Percentiles rank a stretch among this genome's conserved stretches.
phyloP scores from a whole-genome alignment of 176 grass and related monocot genomes.

The Hyparrhenia diplandra region DNA sequence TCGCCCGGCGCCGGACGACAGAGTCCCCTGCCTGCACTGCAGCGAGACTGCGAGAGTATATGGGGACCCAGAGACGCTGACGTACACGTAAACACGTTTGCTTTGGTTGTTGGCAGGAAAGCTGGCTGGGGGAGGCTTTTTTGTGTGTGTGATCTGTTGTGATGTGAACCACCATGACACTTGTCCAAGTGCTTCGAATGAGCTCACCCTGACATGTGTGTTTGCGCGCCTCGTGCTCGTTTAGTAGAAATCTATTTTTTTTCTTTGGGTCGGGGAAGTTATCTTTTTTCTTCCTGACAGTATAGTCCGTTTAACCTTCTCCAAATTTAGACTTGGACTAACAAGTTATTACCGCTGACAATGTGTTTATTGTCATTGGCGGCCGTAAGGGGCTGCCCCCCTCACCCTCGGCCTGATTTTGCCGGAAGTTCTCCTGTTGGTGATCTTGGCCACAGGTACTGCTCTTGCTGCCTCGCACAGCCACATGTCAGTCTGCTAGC shows the following conservation, averaged over 20 bases:
- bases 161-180: conserved; percentile 6
- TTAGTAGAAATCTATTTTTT: neutral
- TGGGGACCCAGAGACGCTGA: too few species aligned
- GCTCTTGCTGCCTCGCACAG: too few species aligned
- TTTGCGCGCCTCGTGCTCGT: neutral
- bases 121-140: neutral
- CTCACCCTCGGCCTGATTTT: too few species aligned
- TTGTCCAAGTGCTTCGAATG: conserved; percentile 20
- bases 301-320: neutral
- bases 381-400: too few species aligned
- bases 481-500: too few species aligned
- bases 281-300: neutral
- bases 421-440: too few species aligned
- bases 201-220: conserved; percentile 6
- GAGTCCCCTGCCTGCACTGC: too few species aligned
- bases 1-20: too few species aligned
- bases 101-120: conserved; percentile 21
- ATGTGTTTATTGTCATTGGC: too few species aligned
- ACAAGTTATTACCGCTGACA: neutral
- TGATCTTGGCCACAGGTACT: too few species aligned
- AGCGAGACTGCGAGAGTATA: neutral
- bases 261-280: neutral
- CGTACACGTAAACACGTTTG: conserved; percentile 6
- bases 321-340: neutral
- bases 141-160: neutral